Base-by-base conservation (phyloP, 192 early-diverging fungal species). In the Podochytrium sp. region DNA sequence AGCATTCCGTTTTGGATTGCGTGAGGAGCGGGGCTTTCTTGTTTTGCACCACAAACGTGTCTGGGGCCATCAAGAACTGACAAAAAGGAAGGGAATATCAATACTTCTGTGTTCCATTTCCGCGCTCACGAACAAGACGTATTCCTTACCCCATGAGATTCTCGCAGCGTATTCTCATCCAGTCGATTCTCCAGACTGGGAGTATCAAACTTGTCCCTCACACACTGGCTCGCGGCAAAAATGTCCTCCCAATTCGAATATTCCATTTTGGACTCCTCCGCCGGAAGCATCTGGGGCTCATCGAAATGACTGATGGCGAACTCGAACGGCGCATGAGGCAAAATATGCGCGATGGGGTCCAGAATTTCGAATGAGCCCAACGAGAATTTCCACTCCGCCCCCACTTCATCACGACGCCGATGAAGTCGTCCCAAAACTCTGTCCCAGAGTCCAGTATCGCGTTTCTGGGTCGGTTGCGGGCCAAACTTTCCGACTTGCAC, bases 1-100 rank as follows among this genome's bases (percentile, higher is more conserved):
- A 71, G 30, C 69, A 71, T 18, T 71, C 55, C 25, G 69, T 42
- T 32, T 71, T 71, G 35, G 37, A 32, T 39, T 71, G 69, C 29
- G 56, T 35, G 4, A 71, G 38, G 34, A 71, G 14, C 40, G 69
- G 69, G 4, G 43, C 23, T 23, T 55, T 69, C 4, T 33, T n/a
- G 29, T 69, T 69, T 30, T 55, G 7, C 6, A 33, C n/a, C 1
- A 30, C 7, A 34, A 69, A 69, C 2, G 30, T 30, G 38, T 69
- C 50, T 30, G 66, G 66, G 30, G 14, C 52, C 66, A 55, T 29
- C 12, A 69, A 55, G 35, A 69, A 69, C 59, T 39, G 16, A 35
- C 16, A 25, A 38, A 18, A 20, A 37, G 33, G 12, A 39, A 14
- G 30, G 52, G 5, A 27, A 7, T 27, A 55, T 29, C 7, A 55